phyloP scores from a whole-genome alignment of 2,329 filamentous ascomycete species.

The Alternaria ventricosa region DNA sequence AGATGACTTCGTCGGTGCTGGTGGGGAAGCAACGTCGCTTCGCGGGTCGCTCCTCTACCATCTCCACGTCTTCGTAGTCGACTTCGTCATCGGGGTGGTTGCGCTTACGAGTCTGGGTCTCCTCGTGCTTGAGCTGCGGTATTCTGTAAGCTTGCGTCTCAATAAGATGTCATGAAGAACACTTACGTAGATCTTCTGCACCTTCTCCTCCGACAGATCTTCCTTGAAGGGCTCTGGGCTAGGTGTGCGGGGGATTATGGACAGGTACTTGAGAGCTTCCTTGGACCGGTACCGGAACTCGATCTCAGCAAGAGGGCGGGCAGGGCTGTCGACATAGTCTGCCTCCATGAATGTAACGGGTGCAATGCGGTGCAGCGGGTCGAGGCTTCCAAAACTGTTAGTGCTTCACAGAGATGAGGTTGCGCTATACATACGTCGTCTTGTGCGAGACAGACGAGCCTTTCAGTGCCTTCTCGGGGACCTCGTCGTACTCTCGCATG shows the following conservation, averaged over 20 bases:
- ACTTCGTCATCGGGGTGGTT: neutral
- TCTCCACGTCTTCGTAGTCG: neutral
- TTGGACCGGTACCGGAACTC: conserved; percentile 24
- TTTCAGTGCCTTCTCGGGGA: conserved; percentile 13
- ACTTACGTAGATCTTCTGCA: neutral
- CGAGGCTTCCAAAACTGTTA: neutral
- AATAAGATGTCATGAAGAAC: neutral
- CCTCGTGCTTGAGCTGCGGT: neutral
- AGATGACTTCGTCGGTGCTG: conserved; percentile 11
- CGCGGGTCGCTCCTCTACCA: conserved; percentile 1
- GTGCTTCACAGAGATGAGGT: neutral
- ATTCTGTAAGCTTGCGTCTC: neutral
- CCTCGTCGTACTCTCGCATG: neutral
- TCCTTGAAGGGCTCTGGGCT: conserved; percentile 18
- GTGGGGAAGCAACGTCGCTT: conserved; percentile 12
- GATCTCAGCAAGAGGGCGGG: conserved; percentile 18
- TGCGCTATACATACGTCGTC: neutral
- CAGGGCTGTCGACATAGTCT: neutral
- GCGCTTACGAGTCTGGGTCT: conserved; percentile 1
- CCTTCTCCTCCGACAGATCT: neutral
- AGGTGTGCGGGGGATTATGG: conserved; percentile 30
- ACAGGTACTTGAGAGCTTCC: conserved; percentile 32
- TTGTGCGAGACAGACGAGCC: conserved; percentile 7
- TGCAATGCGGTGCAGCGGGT: neutral
- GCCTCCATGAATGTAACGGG: conserved; percentile 1